Evolutionary conservation across 2,329 filamentous ascomycete genomes (phyloP).

Genomic region (Phialophora tarda): DNA sequence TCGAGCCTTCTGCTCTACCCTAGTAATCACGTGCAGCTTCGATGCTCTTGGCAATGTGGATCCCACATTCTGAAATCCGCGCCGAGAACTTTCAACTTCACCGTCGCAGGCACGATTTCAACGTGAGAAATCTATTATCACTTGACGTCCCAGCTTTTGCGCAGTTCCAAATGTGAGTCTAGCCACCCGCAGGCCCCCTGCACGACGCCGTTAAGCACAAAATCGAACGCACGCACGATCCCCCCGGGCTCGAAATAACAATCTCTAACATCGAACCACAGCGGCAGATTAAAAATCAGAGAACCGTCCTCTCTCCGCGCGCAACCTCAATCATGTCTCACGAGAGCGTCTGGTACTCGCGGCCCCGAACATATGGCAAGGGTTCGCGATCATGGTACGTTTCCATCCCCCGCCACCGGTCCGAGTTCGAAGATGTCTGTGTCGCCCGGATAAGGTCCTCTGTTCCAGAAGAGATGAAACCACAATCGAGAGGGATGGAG

Average conservation of each 20-base stretch:
- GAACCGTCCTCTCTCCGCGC: not conserved
- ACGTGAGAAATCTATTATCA: not conserved
- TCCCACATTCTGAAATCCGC: conserved; percentile 24
- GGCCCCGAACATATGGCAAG: conserved; percentile 71
- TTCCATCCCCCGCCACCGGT: not conserved
- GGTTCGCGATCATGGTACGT: conserved; percentile 42
- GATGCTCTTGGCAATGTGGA: conserved; percentile 15
- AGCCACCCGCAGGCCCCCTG: not conserved
- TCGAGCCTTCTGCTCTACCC: not conserved
- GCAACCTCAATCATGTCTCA: conserved; percentile 71
- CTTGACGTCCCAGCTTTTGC: not conserved
- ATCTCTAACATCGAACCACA: conserved; percentile 15
- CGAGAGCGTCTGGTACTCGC: conserved; percentile 99
- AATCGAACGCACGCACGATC: not conserved
- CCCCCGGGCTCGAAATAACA: not conserved
- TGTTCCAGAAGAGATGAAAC: not conserved
- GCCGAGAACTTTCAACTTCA: conserved; percentile 10
- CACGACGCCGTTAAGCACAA: no score
- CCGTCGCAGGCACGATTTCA: conserved; percentile 12
- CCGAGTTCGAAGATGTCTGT: not conserved
- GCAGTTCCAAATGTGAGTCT: conserved; percentile 2
- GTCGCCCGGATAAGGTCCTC: not conserved
- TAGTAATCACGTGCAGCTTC: not conserved
- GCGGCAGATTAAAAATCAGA: not conserved
- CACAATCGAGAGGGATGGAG: not conserved